Evolutionary conservation across 1,284 basidiomycete species (phyloP).

Genomic region (Meira miltonrushii): DNA sequence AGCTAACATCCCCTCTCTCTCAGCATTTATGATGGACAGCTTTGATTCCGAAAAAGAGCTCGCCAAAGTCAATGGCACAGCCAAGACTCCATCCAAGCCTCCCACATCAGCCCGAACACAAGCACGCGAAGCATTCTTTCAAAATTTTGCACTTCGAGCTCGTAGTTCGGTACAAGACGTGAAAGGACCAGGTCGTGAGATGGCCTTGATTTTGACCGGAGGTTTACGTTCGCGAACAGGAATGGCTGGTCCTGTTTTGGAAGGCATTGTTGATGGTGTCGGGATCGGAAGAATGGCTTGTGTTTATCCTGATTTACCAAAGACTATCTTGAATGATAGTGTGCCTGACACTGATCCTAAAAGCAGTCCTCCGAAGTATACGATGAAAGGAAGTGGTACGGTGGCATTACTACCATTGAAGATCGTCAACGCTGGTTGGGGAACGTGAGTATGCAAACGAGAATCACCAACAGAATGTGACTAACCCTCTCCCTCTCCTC

Average conservation of each 20-base stretch:
- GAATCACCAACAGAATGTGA: not conserved
- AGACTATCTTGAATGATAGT: conserved; percentile 27
- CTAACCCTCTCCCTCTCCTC: not conserved
- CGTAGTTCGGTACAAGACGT: conserved; percentile 48
- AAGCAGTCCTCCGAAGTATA: conserved; percentile 36
- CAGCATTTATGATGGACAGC: conserved; percentile 45
- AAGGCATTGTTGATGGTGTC: conserved; percentile 59
- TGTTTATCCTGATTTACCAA: conserved; percentile 63
- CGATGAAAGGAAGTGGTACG: conserved; percentile 28
- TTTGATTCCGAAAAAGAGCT: conserved; percentile 47
- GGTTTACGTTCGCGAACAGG: conserved; percentile 65
- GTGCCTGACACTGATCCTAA: conserved; percentile 20
- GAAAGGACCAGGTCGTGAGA: conserved; percentile 7
- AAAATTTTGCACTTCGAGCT: conserved; percentile 54
- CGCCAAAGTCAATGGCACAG: conserved; percentile 18
- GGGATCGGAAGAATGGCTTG: conserved; percentile 71
- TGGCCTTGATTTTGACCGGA: conserved; percentile 67
- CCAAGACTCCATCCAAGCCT: conserved; percentile 6
- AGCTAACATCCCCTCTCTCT: conserved; percentile 1
- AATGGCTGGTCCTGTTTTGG: conserved; percentile 58
- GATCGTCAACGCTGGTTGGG: conserved; percentile 49
- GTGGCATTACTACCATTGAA: conserved; percentile 42
- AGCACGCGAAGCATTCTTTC: conserved; percentile 57
- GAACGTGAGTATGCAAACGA: conserved; percentile 19
- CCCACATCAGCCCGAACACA: conserved; percentile 18